phyloP scores from a whole-genome alignment of 345 rosid genomes.

The Conringia planisiliqua region DNA sequence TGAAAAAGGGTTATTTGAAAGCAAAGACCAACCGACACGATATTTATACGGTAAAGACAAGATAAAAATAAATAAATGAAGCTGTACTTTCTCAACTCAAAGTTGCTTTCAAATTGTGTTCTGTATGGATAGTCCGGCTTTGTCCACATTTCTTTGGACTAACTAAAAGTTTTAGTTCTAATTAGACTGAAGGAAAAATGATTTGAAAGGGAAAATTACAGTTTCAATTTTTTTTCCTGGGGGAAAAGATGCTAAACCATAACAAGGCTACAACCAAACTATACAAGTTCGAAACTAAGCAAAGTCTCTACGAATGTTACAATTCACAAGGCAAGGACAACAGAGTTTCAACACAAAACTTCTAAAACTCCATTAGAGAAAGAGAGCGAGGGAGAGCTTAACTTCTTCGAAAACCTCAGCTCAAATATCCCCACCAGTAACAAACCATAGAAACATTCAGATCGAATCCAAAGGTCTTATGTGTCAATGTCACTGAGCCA shows the following conservation, averaged over 20 bases:
- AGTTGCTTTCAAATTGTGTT: not conserved
- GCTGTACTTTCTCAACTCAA: not conserved
- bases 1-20: not conserved
- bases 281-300: not conserved
- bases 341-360: not conserved
- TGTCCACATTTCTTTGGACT: not conserved
- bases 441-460: not conserved
- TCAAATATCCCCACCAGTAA: not conserved
- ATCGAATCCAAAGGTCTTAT: not conserved
- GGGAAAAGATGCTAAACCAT: not conserved
- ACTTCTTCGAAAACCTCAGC: not conserved
- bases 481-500: not conserved
- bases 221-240: not conserved
- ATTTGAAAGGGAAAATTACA: not conserved
- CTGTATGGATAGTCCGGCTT: not conserved
- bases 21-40: slow-evolving; percentile 8
- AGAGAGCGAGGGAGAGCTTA: not conserved
- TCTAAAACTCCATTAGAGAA: not conserved
- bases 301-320: not conserved
- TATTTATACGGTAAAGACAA: not conserved
- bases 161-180: not conserved
- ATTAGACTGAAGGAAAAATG: not conserved
- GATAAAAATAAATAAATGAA: not conserved
- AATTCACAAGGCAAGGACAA: not conserved
- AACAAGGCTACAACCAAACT: not conserved